These are phyloP conservation scores for Rhizopus sp. DNA, from an alignment of 371 early-diverging fungal genomes.

Conservation along the genomic window DNA sequence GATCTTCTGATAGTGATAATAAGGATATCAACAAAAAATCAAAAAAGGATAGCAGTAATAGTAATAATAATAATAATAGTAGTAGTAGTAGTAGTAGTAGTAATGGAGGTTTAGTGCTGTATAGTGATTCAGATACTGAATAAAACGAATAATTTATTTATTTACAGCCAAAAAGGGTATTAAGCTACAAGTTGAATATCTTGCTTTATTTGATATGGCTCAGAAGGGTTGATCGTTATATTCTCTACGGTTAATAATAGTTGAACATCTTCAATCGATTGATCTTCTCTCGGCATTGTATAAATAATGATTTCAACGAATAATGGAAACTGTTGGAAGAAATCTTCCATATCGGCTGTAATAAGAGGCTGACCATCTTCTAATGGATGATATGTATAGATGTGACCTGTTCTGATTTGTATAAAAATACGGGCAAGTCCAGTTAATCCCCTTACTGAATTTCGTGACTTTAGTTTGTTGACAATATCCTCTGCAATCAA, in stretches of 20 bases:
- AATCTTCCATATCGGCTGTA: conserved; percentile 38
- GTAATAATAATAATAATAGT: too few species aligned
- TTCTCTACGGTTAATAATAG: conserved; percentile 34
- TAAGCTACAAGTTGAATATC: conserved; percentile 18
- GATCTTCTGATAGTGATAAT: neutral
- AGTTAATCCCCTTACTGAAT: conserved; percentile 18
- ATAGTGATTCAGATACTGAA: conserved; percentile 22
- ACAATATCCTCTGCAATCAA: conserved; percentile 33
- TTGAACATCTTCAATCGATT: conserved; percentile 21
- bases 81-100: neutral
- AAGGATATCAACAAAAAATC: neutral
- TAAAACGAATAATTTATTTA: neutral
- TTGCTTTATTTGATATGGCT: conserved; percentile 33
- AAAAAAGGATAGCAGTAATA: neutral
- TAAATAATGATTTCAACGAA: conserved; percentile 38
- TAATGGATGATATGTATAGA: conserved; percentile 32
- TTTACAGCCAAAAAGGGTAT: neutral
- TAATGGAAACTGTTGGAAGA: conserved; percentile 41
- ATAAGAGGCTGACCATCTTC: conserved; percentile 38
- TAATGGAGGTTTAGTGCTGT: conserved; percentile 10
- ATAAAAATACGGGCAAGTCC: conserved; percentile 29
- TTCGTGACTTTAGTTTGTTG: conserved; percentile 30
- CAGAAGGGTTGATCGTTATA: conserved; percentile 26
- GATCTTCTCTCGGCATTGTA: conserved; percentile 23
- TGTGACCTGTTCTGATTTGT: conserved; percentile 34